Evolutionary conservation across 768 basidiomycete species (phyloP).

Genomic region (Suillus subaureus): DNA sequence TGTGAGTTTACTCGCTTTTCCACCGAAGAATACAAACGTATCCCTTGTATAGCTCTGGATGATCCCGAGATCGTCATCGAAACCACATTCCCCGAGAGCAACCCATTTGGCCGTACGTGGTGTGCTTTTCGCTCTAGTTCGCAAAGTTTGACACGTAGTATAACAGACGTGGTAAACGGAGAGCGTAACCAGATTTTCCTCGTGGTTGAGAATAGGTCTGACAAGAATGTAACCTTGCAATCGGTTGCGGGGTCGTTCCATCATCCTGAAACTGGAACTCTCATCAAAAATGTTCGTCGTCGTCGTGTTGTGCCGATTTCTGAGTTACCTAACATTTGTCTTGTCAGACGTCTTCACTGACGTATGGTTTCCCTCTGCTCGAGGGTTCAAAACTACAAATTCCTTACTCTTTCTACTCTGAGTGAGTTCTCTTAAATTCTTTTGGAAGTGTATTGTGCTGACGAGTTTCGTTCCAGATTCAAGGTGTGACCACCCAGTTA

Average conservation of each 20-base stretch:
- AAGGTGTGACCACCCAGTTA: constrained; percentile 45
- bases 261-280: constrained; percentile 57
- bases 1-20: constrained; percentile 21
- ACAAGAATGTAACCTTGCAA: constrained; percentile 68
- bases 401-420: constrained; percentile 78
- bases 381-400: constrained; percentile 62
- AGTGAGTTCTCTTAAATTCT: constrained; percentile 51
- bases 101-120: constrained; percentile 75
- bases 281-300: constrained; percentile 73
- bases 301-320: background rate
- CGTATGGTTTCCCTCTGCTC: constrained; percentile 54
- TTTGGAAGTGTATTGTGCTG: constrained; percentile 16
- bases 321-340: constrained; percentile 6
- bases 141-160: constrained; percentile 1
- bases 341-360: constrained; percentile 56
- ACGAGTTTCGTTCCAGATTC: constrained; percentile 44
- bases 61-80: constrained; percentile 57
- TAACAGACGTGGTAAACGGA: constrained; percentile 80
- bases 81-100: constrained; percentile 69
- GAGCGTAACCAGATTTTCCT: constrained; percentile 72
- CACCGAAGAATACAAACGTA: constrained; percentile 1
- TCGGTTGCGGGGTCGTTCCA: constrained; percentile 69
- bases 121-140: background rate
- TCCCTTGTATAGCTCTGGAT: constrained; percentile 22
- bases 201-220: constrained; percentile 74